Evolutionary conservation across 2,329 filamentous ascomycete genomes (phyloP), one percentile per base, ranked within the genome.

Genomic region (Aspergillus fischeri): DNA sequence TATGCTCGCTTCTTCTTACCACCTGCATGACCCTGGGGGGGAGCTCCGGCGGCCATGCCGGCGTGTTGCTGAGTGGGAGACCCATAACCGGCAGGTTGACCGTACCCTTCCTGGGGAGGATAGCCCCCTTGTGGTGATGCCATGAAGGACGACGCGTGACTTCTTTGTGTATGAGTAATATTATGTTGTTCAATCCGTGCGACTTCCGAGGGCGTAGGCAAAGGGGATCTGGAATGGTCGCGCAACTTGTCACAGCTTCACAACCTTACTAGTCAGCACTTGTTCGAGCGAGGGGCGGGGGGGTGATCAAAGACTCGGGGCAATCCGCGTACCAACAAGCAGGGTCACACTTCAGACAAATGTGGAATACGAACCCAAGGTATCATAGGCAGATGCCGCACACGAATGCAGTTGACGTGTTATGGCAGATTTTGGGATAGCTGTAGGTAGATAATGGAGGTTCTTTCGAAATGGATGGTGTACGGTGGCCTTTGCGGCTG

Each of bases 1-100:
- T 97, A 97, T 56, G 90, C 88, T 80, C 92, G 85, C 84, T 96
- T 96, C 85, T 96, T 97, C 80, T 67, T 73, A 47, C 73, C 73
- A 56, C 68, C 75, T 56, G 75, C 66, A 47, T 73, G 70, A 47
- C 61, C 66, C 41, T 72, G 71, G 51, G 65, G 63, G 54, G 72
- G 62, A 45, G 67, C 62, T 35, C 65, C 73, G 54, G 71, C 65
- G 51, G 63, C 68, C 42, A 72, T 63, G 52, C 60, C 67, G 45
- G 67, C 62, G 44, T 71, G 70, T 60, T 70, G 64, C 53, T 67
- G 68, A 49, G 70, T 70, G 63, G 73, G 75, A 69, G 75, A 73
- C 58, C 75, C 71, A 60, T 74, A 74, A 48, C 65, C 68, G 55
- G 60, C 67, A 51, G 73, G 70, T 64, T 78, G 77, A 55, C 68